Evolutionary conservation across 495 filamentous ascomycete genomes (phyloP).

Genomic region (Glonium stellatum): DNA sequence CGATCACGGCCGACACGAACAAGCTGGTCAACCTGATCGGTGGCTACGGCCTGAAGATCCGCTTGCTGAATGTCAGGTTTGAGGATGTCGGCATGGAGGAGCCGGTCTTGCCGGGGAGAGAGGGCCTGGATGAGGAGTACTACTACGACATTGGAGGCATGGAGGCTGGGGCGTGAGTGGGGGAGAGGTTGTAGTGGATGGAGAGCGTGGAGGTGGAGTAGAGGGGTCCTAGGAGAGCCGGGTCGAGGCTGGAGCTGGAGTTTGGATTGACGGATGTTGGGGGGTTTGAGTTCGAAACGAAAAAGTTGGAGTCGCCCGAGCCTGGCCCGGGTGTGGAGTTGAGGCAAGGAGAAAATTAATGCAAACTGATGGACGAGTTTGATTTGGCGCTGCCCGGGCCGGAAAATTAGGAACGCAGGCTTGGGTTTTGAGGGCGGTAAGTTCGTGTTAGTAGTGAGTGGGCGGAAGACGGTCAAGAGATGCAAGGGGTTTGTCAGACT

Average conservation of each 20-base stretch:
- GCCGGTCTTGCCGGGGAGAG: slow-evolving; percentile 48
- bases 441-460: too few species aligned
- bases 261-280: too few species aligned
- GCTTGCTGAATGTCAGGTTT: slow-evolving; percentile 84
- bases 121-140: slow-evolving; percentile 61
- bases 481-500: too few species aligned
- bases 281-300: background rate
- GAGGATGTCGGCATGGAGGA: slow-evolving; percentile 50
- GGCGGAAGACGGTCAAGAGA: too few species aligned
- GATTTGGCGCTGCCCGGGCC: too few species aligned
- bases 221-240: background rate
- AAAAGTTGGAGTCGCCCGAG: background rate
- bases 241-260: too few species aligned
- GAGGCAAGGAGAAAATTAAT: too few species aligned
- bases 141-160: slow-evolving; percentile 52
- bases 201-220: background rate
- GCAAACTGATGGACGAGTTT: too few species aligned
- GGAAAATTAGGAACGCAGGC: too few species aligned
- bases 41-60: slow-evolving; percentile 88
- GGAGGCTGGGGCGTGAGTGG: slow-evolving; percentile 21
- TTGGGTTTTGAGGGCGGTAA: too few species aligned
- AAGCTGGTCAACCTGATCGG: slow-evolving; percentile 77
- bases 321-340: too few species aligned
- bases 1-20: slow-evolving; percentile 92
- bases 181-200: background rate